Evolutionary conservation across 768 basidiomycete genomes (phyloP).

Genomic region (Calocybe cyanea): DNA sequence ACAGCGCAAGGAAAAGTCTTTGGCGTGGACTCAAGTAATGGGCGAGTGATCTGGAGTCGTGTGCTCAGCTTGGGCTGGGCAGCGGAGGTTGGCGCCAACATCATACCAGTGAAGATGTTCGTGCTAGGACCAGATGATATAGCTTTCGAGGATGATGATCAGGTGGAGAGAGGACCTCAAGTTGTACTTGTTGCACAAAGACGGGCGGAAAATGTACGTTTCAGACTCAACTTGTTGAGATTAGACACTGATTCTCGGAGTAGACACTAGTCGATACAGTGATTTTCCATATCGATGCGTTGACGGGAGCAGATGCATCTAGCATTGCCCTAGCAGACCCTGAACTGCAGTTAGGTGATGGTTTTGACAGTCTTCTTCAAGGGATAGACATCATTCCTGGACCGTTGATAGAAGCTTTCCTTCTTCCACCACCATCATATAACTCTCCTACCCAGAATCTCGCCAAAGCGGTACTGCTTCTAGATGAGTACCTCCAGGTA

Average conservation of each 20-base stretch:
- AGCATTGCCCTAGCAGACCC: not conserved
- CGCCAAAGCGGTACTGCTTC: conserved; percentile 52
- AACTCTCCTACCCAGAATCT: conserved; percentile 28
- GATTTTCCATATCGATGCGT: conserved; percentile 69
- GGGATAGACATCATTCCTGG: conserved; percentile 62
- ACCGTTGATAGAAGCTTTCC: conserved; percentile 53
- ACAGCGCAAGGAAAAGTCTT: conserved; percentile 74
- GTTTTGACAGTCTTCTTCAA: conserved; percentile 39
- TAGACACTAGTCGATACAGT: conserved; percentile 69
- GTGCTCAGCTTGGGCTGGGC: conserved; percentile 74
- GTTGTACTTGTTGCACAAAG: conserved; percentile 63
- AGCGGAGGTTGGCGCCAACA: conserved; percentile 45
- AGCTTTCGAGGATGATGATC: conserved; percentile 18
- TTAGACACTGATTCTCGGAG: conserved; percentile 2
- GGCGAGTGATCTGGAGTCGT: conserved; percentile 76
- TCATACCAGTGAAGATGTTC: conserved; percentile 62
- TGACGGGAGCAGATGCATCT: conserved; percentile 65
- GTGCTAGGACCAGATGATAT: conserved; percentile 45
- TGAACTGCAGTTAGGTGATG: conserved; percentile 23
- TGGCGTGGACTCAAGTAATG: conserved; percentile 77
- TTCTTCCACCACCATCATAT: conserved; percentile 20
- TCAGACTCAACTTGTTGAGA: not conserved
- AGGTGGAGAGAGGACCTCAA: conserved; percentile 39
- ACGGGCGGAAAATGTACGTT: conserved; percentile 56
- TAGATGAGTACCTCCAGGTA: conserved; percentile 76